Conservation (phyloP, 805 yeast genomes). For the Sugiyamaella valdiviana region DNA sequence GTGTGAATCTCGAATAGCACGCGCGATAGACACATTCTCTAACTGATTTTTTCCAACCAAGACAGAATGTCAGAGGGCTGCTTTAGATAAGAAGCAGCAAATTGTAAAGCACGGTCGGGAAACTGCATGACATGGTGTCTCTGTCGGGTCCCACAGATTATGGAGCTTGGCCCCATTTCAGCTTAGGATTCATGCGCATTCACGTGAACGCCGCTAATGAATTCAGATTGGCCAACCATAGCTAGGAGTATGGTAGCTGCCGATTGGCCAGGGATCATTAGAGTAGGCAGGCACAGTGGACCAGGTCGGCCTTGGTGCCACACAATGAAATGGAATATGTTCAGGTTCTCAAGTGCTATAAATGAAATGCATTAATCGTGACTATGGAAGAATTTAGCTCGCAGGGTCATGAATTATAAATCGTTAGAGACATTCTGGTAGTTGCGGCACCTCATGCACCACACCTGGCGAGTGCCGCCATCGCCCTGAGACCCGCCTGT, state of each 20-base stretch:
- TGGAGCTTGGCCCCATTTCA: too few relatives aligned
- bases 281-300: too few relatives aligned
- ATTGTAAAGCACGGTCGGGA: background rate
- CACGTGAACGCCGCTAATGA: background rate
- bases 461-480: slow-evolving; percentile 22
- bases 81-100: background rate
- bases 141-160: too few relatives aligned
- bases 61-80: background rate
- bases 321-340: too few relatives aligned
- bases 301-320: too few relatives aligned
- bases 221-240: background rate
- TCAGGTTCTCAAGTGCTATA: too few relatives aligned
- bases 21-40: slow-evolving; percentile 39
- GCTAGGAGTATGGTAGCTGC: background rate
- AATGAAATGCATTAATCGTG: background rate
- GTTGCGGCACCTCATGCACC: slow-evolving; percentile 30
- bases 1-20: slow-evolving; percentile 5
- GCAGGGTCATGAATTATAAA: background rate
- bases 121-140: background rate
- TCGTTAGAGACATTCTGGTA: slow-evolving; percentile 17
- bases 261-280: too few relatives aligned
- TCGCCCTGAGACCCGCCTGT: slow-evolving; percentile 13
- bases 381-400: too few relatives aligned
- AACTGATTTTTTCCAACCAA: slow-evolving; percentile 25
- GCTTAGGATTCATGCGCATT: background rate